A percentile compares a stretch with the other conserved stretches of the same genome.
These are phyloP conservation scores for Microstegium vimineum DNA, from an alignment of 176 grass and related monocot species.

Conservation along the genomic window DNA sequence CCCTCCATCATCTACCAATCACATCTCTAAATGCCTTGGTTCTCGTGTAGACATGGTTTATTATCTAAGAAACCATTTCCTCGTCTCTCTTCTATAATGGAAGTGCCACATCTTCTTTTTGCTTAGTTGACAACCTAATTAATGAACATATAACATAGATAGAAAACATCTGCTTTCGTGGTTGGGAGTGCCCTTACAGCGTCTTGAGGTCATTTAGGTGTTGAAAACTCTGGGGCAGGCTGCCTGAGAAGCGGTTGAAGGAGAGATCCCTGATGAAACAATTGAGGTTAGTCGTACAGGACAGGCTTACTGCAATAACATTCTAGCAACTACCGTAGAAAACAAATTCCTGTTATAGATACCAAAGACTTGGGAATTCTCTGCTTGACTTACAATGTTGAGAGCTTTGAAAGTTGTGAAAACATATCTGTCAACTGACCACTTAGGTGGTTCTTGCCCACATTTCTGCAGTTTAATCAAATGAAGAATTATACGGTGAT, in stretches of 20 bases:
- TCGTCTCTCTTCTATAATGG: too few species aligned
- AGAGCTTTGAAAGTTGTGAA: conserved; percentile 62
- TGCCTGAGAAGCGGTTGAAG: conserved; percentile 84
- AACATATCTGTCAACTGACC: conserved; percentile 96
- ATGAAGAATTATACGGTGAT: neutral
- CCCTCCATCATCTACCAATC: too few species aligned
- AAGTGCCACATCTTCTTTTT: too few species aligned
- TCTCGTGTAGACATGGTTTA: too few species aligned
- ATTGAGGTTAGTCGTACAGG: neutral
- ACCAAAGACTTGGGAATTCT: neutral
- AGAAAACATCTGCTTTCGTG: too few species aligned
- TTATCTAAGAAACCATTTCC: too few species aligned
- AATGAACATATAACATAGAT: too few species aligned
- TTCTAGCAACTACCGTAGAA: neutral
- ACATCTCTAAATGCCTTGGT: too few species aligned
- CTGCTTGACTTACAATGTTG: conserved; percentile 61
- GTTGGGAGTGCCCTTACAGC: conserved; percentile 48
- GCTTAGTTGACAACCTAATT: too few species aligned
- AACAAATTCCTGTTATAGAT: neutral
- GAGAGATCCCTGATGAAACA: conserved; percentile 82
- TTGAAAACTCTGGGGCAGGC: conserved; percentile 68
- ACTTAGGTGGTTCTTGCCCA: conserved; percentile 64
- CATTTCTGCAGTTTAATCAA: conserved; percentile 53
- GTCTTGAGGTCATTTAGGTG: conserved; percentile 60
- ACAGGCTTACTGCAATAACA: neutral